These are phyloP conservation scores for Hibiscus tridactylites DNA, from an alignment of 345 rosid genomes.

Conservation along the genomic window DNA sequence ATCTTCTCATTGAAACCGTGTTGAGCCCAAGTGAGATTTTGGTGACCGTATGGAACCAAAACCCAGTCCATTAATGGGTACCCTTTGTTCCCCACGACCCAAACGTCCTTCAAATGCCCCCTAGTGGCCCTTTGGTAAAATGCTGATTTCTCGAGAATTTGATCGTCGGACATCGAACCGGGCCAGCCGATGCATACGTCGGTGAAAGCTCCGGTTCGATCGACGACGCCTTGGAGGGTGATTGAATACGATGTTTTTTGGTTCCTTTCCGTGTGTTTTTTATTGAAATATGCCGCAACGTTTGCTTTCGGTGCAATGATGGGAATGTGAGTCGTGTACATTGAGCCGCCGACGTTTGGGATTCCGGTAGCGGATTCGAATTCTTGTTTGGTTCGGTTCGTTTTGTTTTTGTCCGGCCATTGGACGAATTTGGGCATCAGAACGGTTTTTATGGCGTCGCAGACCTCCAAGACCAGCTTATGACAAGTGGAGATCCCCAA, in stretches of 20 bases:
- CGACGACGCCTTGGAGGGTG: conserved; percentile 1
- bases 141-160: conserved; percentile 1
- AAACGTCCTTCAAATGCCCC: background rate
- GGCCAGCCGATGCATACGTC: conserved; percentile 5
- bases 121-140: background rate
- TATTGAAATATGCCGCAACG: background rate
- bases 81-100: background rate
- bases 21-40: background rate
- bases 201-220: background rate
- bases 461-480: conserved; percentile 5
- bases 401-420: background rate
- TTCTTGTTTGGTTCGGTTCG: background rate
- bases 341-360: conserved; percentile 4
- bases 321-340: conserved; percentile 2
- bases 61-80: conserved; percentile 1
- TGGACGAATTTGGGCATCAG: background rate
- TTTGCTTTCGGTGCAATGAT: background rate
- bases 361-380: background rate
- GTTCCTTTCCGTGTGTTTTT: conserved; percentile 3
- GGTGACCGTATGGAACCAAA: background rate
- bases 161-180: conserved; percentile 1
- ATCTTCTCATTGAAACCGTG: conserved; percentile 4
- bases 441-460: background rate
- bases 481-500: conserved; percentile 4
- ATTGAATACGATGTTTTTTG: background rate